phyloP scores from a whole-genome alignment of 2,329 filamentous ascomycete species.

The Cladosporium sp. region DNA sequence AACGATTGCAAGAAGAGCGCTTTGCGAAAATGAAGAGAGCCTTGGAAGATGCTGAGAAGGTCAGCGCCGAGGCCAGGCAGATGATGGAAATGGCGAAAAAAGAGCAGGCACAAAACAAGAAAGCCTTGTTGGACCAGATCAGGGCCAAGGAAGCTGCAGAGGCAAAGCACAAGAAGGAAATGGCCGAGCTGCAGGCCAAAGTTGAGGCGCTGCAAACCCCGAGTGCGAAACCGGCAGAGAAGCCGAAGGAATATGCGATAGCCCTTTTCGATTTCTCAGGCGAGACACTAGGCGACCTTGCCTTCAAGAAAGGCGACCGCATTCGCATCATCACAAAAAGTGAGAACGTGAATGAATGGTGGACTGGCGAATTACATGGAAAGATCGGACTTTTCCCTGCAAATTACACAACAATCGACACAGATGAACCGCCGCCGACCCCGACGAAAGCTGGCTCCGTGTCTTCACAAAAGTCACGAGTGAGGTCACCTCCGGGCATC shows the following conservation, averaged over 20 bases:
- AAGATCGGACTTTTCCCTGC: background rate
- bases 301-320: slow-evolving; percentile 68
- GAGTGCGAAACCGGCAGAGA: background rate
- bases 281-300: slow-evolving; percentile 62
- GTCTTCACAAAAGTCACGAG: background rate
- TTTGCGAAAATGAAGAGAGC: slow-evolving; percentile 10
- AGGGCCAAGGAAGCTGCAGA: slow-evolving; percentile 5
- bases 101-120: slow-evolving; percentile 1
- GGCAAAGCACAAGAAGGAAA: slow-evolving; percentile 3
- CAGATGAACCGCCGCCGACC: background rate
- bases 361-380: background rate
- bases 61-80: slow-evolving; percentile 1
- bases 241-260: slow-evolving; percentile 41
- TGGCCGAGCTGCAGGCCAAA: slow-evolving; percentile 3
- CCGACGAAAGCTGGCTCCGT: background rate
- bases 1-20: slow-evolving; percentile 7
- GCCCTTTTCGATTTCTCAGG: slow-evolving; percentile 71
- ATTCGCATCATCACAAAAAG: slow-evolving; percentile 76
- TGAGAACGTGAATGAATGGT: slow-evolving; percentile 65
- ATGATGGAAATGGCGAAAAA: slow-evolving; percentile 1
- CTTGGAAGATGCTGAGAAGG: slow-evolving; percentile 6
- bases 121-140: slow-evolving; percentile 2
- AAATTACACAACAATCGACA: slow-evolving; percentile 39
- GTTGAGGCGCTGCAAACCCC: slow-evolving; percentile 3
- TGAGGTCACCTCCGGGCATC: background rate